Conservation (phyloP, 83 land plant genomes). For the Larix sibirica region DNA sequence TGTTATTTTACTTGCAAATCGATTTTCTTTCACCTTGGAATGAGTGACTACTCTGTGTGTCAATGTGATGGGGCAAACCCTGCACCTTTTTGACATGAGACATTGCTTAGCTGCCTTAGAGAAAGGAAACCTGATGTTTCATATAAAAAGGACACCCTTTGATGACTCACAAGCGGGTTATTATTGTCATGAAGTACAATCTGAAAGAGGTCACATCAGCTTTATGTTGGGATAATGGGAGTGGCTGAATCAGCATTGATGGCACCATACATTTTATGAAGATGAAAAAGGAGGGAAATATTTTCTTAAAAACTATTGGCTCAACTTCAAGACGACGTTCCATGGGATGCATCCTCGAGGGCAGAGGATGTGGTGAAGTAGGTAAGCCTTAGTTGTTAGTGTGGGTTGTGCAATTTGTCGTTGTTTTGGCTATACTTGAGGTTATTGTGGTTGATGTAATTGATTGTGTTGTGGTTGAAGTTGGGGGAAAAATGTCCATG, state of each 20-base stretch:
- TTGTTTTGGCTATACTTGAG: too few relatives aligned
- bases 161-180: not conserved
- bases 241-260: not conserved
- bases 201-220: not conserved
- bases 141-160: too few relatives aligned
- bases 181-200: not conserved
- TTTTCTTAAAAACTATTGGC: not conserved
- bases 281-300: not conserved
- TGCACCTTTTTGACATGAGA: not conserved
- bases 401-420: too few relatives aligned
- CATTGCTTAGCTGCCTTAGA: not conserved
- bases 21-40: not conserved
- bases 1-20: not conserved
- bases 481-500: too few relatives aligned
- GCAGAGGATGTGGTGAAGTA: too few relatives aligned
- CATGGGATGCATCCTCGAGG: too few relatives aligned
- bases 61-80: not conserved
- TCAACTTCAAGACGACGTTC: not conserved
- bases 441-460: too few relatives aligned
- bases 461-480: too few relatives aligned
- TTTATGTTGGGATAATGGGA: not conserved
- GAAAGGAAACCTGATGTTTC: not conserved
- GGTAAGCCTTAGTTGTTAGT: too few relatives aligned
- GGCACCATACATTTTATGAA: not conserved
- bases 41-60: not conserved